These are phyloP conservation scores for Syzygium oleosum DNA, from an alignment of 345 rosid species.

Conservation along the genomic window DNA sequence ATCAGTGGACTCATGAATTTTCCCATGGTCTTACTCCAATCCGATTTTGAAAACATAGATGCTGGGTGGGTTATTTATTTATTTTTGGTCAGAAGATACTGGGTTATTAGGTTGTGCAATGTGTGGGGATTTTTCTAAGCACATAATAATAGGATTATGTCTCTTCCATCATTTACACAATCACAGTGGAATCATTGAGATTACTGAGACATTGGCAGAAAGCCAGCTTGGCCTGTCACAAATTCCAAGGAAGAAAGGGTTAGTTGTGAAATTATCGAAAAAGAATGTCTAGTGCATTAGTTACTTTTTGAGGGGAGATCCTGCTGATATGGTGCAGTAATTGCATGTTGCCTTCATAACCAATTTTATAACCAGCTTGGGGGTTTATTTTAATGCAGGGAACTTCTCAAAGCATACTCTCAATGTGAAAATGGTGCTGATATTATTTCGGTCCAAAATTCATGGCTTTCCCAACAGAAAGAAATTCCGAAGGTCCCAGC, in stretches of 20 bases:
- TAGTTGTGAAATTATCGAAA: not conserved
- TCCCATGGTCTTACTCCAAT: not conserved
- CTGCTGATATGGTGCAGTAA: not conserved
- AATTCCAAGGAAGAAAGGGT: not conserved
- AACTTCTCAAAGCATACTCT: conserved; percentile 76
- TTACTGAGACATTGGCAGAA: not conserved
- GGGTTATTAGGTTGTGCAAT: not conserved
- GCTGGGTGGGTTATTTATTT: not conserved
- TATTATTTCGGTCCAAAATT: conserved; percentile 70
- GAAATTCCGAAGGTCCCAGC: conserved; percentile 41
- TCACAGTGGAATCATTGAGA: not conserved
- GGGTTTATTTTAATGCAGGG: conserved; percentile 37
- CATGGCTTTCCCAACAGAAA: conserved; percentile 79
- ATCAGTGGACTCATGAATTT: not conserved
- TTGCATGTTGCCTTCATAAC: not conserved
- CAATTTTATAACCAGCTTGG: not conserved
- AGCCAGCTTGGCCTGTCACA: not conserved
- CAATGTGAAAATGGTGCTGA: conserved; percentile 69
- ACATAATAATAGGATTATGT: not conserved
- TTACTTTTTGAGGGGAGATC: not conserved
- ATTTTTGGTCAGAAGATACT: too few species aligned
- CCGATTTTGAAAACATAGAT: not conserved
- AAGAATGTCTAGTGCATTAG: not conserved
- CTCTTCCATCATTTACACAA: not conserved
- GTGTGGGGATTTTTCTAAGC: not conserved